These are phyloP conservation scores for Phytophthora pluvialis DNA, from an alignment of 352 stramenopile genomes.

Conservation along the genomic window DNA sequence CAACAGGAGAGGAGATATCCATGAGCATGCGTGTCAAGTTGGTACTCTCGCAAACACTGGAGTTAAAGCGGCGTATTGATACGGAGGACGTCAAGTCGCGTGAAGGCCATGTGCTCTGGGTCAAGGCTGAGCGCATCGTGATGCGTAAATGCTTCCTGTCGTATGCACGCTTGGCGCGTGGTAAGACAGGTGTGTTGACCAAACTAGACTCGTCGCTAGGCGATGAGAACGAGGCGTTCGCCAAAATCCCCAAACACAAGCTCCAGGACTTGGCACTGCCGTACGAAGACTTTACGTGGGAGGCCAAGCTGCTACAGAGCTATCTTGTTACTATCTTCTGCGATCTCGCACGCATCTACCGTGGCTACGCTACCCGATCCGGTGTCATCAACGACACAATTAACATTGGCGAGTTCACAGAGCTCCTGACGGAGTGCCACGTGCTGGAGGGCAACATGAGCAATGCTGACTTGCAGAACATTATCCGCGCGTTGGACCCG, in stretches of 20 bases:
- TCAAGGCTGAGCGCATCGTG: conserved; percentile 74
- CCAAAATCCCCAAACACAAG: conserved; percentile 53
- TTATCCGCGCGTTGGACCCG: conserved; percentile 54
- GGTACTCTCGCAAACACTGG: conserved; percentile 68
- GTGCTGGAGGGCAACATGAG: conserved; percentile 62
- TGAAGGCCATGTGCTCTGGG: conserved; percentile 73
- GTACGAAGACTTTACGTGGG: conserved; percentile 75
- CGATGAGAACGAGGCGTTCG: conserved; percentile 72
- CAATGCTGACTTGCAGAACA: conserved; percentile 45
- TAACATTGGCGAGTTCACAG: conserved; percentile 58
- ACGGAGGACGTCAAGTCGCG: conserved; percentile 60
- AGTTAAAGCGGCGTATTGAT: conserved; percentile 76
- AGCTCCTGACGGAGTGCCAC: conserved; percentile 72
- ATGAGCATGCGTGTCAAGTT: conserved; percentile 72
- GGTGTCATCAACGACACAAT: conserved; percentile 51
- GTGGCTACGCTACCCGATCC: conserved; percentile 59
- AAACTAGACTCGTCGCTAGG: conserved; percentile 46
- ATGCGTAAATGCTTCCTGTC: conserved; percentile 82
- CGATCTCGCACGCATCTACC: conserved; percentile 79
- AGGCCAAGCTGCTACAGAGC: conserved; percentile 75
- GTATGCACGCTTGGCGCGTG: conserved; percentile 63
- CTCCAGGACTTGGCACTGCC: conserved; percentile 59
- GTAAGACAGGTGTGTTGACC: conserved; percentile 66
- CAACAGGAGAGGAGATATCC: conserved; percentile 34
- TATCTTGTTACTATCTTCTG: conserved; percentile 73